Evolutionary conservation across 1,139 yeast genomes (phyloP).

Genomic region (Geotrichum citri-aurantii): DNA sequence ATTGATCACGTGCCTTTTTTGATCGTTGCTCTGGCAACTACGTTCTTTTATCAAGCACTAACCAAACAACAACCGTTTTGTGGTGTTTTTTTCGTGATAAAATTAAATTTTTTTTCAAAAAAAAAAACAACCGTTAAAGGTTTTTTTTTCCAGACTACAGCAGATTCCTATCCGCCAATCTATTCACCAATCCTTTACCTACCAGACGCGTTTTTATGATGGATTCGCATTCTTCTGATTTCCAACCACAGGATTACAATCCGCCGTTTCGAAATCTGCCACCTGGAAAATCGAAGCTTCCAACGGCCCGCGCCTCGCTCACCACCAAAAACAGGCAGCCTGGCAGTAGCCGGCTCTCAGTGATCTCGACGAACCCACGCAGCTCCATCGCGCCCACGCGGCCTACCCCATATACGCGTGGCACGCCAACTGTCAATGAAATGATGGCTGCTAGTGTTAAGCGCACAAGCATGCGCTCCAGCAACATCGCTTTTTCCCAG

Average conservation of each 20-base stretch:
- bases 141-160: too few relatives aligned
- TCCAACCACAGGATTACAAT: neutral
- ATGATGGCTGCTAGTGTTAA: constrained; percentile 15
- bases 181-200: neutral
- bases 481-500: constrained; percentile 1
- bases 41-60: too few relatives aligned
- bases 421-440: constrained; percentile 14
- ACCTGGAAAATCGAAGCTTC: neutral
- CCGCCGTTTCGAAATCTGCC: neutral
- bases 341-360: neutral
- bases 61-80: too few relatives aligned
- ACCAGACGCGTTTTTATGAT: neutral
- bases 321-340: neutral
- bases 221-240: neutral
- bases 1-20: too few relatives aligned
- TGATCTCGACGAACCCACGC: neutral
- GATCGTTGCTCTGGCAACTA: too few relatives aligned
- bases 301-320: neutral
- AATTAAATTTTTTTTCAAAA: too few relatives aligned
- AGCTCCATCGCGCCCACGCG: constrained; percentile 11
- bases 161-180: too few relatives aligned
- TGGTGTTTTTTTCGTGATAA: too few relatives aligned
- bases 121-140: too few relatives aligned
- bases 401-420: constrained; percentile 10
- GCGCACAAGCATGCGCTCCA: constrained; percentile 11